Conservation (phyloP, 345 rosid genomes). For the Punica granatum region DNA sequence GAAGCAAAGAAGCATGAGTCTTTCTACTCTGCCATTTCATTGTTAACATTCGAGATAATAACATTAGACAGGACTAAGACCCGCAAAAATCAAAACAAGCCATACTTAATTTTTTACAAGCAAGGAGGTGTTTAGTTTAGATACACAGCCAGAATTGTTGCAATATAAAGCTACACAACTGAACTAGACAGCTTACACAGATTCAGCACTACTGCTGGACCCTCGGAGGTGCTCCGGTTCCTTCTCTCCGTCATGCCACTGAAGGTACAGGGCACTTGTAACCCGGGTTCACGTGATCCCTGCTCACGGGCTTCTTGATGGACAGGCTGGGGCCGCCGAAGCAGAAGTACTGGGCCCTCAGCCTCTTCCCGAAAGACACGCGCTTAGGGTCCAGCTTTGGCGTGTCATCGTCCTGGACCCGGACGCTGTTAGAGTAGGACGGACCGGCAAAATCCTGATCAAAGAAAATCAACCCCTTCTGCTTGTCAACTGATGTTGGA, state of each 20-base stretch:
- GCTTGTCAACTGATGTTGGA: constrained; percentile 43
- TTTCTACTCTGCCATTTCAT: no score
- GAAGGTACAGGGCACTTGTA: constrained; percentile 32
- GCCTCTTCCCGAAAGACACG: constrained; percentile 28
- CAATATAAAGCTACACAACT: no score
- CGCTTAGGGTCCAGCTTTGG: constrained; percentile 30
- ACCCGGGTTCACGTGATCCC: constrained; percentile 30
- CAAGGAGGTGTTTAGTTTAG: no score
- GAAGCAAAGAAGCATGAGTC: no score
- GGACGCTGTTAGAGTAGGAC: constrained; percentile 27
- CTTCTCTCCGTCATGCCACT: constrained; percentile 23
- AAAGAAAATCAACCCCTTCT: constrained; percentile 36
- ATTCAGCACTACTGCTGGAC: neutral
- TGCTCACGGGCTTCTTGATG: constrained; percentile 33
- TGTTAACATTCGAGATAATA: no score
- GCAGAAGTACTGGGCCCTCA: constrained; percentile 63
- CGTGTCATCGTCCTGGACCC: constrained; percentile 20
- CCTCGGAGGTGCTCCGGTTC: neutral
- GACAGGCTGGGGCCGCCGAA: constrained; percentile 50
- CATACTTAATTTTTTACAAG: no score
- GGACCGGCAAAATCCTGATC: constrained; percentile 43
- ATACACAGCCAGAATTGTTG: no score
- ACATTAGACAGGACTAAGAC: no score
- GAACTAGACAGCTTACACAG: neutral
- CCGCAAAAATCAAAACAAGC: no score